Evolutionary conservation across 768 basidiomycete genomes (phyloP), one percentile per base, ranked within the genome.

Genomic region (Boletus coccyginus): DNA sequence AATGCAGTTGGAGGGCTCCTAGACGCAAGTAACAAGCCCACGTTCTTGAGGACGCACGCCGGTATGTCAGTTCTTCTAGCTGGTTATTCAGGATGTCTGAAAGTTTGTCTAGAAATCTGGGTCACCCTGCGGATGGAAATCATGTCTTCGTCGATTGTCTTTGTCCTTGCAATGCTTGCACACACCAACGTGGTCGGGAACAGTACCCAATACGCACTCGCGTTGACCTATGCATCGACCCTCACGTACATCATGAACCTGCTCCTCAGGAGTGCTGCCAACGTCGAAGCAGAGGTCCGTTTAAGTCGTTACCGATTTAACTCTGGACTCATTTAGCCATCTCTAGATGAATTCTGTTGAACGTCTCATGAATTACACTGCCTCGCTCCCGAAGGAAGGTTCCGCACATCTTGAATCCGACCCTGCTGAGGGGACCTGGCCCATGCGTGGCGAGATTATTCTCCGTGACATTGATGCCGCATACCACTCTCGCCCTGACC

Each of bases 401-500:
- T 47, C 65, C 13, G 21, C 62, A 21, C 38, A 60, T 11, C 57
- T 68, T 39, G 61, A 12, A n/a, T 62, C 61, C 2, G 67, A 68
- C 38, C 67, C 67, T 38, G 51, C 59, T 21, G 55, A 55, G 41
- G 67, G 24, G 7, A 27, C 24, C 27, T 68, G 65, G 67, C 67
- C 67, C 5, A 53, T 58, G 24, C 59, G 61, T 8, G 94, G 93
- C 48, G 88, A 94, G 64, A 80, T 90, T 68, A 75, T 77, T 56
- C 68, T 92, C 33, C 74, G 73, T 42, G 75, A 83, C 58, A 77
- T 92, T 57, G 76, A 81, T 2, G 89, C 89, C 63, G 78, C 84
- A 31, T 91, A 92, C 63, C 87, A 89, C 11, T 86, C 87, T 2
- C 81, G 88, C 21, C 84, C 87, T 5, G 80, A 80, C 41, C 73